Percentiles rank a stretch among this genome's conserved stretches.
phyloP scores from a whole-genome alignment of 2,329 filamentous ascomycete genomes.

The Magnaporthales sp. region DNA sequence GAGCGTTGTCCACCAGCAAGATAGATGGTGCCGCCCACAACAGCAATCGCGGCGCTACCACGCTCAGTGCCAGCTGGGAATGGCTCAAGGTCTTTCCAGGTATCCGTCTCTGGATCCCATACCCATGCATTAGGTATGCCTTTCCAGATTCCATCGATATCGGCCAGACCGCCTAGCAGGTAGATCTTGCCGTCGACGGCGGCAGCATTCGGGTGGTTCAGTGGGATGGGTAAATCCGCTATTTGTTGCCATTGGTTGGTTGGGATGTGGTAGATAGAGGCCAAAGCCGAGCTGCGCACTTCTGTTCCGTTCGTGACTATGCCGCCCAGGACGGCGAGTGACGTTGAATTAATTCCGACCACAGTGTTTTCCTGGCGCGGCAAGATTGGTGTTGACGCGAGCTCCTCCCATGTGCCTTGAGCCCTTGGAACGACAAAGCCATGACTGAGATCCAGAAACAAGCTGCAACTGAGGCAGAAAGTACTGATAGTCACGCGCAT shows the following conservation, averaged over 20 bases:
- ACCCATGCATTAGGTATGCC: constrained; percentile 18
- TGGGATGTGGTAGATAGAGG: constrained; percentile 23
- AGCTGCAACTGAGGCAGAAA: not conserved
- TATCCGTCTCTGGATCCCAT: constrained; percentile 18
- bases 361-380: constrained; percentile 20
- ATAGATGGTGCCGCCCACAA: constrained; percentile 21
- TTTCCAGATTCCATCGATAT: constrained; percentile 16
- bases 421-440: not conserved
- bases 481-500: not conserved
- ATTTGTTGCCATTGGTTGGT: constrained; percentile 19
- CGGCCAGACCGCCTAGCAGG: constrained; percentile 26
- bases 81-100: constrained; percentile 18
- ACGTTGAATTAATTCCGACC: constrained; percentile 13
- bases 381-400: constrained; percentile 15
- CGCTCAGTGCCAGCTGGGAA: constrained; percentile 18
- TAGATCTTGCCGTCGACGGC: constrained; percentile 26
- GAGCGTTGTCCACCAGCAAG: constrained; percentile 27
- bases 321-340: constrained; percentile 18
- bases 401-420: constrained; percentile 13
- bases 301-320: constrained; percentile 13
- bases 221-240: constrained; percentile 17
- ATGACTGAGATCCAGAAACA: not conserved
- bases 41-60: constrained; percentile 24
- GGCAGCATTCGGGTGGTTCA: constrained; percentile 29
- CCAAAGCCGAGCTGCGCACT: constrained; percentile 14